These are phyloP conservation scores for Boehmeria nivea DNA, from an alignment of 306 rosid species.

Conservation along the genomic window DNA sequence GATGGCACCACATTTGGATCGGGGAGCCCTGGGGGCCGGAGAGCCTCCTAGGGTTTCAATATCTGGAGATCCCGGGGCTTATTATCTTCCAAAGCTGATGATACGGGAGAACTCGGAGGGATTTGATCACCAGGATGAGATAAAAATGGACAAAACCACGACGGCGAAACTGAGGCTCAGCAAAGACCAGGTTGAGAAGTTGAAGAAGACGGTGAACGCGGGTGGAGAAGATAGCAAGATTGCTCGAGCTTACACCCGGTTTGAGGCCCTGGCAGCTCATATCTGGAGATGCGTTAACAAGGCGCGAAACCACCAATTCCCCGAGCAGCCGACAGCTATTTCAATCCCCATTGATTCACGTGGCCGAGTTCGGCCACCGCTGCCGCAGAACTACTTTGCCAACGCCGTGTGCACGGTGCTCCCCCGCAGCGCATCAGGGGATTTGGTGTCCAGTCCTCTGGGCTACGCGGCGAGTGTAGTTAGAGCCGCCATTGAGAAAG, in stretches of 20 bases:
- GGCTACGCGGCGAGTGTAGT: slow-evolving; percentile 51
- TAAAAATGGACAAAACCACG: too few species aligned
- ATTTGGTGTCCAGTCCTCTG: slow-evolving; percentile 40
- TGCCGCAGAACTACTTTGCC: too few species aligned
- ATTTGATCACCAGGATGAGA: too few species aligned
- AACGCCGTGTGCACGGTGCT: slow-evolving; percentile 24
- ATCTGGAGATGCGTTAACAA: slow-evolving; percentile 55
- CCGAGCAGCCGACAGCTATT: slow-evolving; percentile 37
- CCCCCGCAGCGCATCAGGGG: slow-evolving; percentile 41
- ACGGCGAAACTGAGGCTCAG: slow-evolving; percentile 15
- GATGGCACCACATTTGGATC: slow-evolving; percentile 27
- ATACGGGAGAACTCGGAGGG: too few species aligned
- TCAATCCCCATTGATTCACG: background rate
- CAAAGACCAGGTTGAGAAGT: slow-evolving; percentile 32
- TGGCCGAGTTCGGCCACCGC: too few species aligned
- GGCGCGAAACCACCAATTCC: slow-evolving; percentile 28
- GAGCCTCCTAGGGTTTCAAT: too few species aligned
- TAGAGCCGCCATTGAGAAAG: slow-evolving; percentile 50
- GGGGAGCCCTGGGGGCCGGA: too few species aligned
- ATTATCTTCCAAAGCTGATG: too few species aligned
- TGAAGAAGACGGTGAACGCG: slow-evolving; percentile 39
- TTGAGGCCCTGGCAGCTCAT: too few species aligned
- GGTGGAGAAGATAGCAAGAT: slow-evolving; percentile 18
- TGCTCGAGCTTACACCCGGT: too few species aligned
- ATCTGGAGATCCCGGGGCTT: too few species aligned